These are phyloP conservation scores for Nicotiana paniculata DNA, from an alignment of 257 asterid genomes.

Conservation along the genomic window DNA sequence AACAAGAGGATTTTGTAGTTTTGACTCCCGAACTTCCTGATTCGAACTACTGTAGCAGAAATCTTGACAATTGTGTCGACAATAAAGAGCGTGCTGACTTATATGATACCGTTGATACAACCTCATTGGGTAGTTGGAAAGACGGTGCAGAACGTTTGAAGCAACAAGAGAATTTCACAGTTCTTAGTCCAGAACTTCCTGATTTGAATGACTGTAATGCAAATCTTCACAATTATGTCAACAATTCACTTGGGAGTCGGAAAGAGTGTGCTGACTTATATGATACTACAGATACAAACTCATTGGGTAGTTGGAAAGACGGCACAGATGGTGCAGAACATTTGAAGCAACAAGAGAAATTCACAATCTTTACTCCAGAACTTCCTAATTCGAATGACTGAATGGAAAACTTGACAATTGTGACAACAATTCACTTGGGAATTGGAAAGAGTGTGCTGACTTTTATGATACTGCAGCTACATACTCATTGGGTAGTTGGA, in stretches of 20 bases:
- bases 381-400: conserved; percentile 18
- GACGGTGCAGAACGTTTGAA: conserved; percentile 31
- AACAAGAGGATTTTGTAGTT: conserved; percentile 19
- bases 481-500: conserved; percentile 64
- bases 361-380: conserved; percentile 24
- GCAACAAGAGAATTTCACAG: conserved; percentile 20
- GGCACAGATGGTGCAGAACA: conserved; percentile 22
- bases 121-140: conserved; percentile 64
- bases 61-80: conserved; percentile 30
- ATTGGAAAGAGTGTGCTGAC: conserved; percentile 35
- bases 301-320: conserved; percentile 67
- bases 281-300: conserved; percentile 49
- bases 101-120: conserved; percentile 44
- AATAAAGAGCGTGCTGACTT: conserved; percentile 30
- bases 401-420: conserved; percentile 27
- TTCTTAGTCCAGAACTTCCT: conserved; percentile 18
- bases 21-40: conserved; percentile 22
- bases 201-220: conserved; percentile 17
- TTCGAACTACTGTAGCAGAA: conserved; percentile 14
- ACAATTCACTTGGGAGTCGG: conserved; percentile 38
- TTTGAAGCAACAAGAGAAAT: conserved; percentile 16
- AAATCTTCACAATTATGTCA: conserved; percentile 29
- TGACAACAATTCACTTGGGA: conserved; percentile 32
- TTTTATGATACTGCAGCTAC: conserved; percentile 45
- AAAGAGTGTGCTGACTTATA: conserved; percentile 29